Conservation (phyloP, 352 stramenopile genomes). For the Paralagenidium karlingii region DNA sequence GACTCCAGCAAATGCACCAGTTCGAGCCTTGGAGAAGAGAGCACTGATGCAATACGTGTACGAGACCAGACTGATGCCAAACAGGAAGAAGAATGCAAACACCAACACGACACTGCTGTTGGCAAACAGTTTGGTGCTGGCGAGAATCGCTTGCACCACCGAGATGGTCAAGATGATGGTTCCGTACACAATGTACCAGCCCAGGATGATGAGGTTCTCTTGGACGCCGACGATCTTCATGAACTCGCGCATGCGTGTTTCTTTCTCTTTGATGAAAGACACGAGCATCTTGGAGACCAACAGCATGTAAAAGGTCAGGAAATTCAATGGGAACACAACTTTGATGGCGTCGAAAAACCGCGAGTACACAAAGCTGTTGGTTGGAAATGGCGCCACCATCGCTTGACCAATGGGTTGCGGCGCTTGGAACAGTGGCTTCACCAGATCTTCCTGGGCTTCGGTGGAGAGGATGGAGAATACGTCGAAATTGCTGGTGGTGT, state of each 20-base stretch:
- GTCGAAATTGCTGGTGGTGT: conserved; percentile 2
- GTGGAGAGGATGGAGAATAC: conserved; percentile 4
- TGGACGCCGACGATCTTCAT: conserved; percentile 55
- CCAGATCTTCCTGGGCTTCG: conserved; percentile 12
- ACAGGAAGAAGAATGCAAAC: conserved; percentile 23
- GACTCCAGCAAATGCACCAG: conserved; percentile 53
- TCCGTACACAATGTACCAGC: conserved; percentile 76
- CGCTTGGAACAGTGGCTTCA: conserved; percentile 34
- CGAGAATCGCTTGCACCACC: conserved; percentile 27
- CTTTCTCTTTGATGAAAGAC: conserved; percentile 75
- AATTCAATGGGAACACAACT: conserved; percentile 76
- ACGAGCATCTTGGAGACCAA: conserved; percentile 67
- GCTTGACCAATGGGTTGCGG: conserved; percentile 37
- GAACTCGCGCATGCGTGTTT: conserved; percentile 39
- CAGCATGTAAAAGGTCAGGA: conserved; percentile 69
- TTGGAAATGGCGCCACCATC: conserved; percentile 21
- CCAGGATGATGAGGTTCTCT: conserved; percentile 6
- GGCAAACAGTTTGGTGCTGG: conserved; percentile 21
- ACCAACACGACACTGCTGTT: conserved; percentile 19
- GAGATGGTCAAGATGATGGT: conserved; percentile 32
- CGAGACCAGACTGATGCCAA: conserved; percentile 12
- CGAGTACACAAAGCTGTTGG: neutral
- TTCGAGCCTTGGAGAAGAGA: conserved; percentile 20
- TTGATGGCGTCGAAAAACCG: conserved; percentile 10
- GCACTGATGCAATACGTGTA: conserved; percentile 17